Evolutionary conservation across 2,329 filamentous ascomycete genomes (phyloP).

Genomic region (Magnaporthales sp.): DNA sequence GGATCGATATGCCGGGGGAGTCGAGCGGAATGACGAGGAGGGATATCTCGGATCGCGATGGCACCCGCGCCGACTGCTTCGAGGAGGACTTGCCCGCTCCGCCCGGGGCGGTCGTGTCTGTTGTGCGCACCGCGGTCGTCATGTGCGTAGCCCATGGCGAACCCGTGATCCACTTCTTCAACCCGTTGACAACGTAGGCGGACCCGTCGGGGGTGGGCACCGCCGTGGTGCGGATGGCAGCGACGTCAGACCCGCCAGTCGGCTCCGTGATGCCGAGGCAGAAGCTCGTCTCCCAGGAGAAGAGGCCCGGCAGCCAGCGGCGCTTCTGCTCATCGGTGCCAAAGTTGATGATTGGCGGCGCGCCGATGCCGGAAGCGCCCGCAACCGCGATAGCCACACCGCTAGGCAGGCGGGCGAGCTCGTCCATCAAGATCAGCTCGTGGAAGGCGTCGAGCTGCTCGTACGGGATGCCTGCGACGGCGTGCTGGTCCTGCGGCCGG

Average conservation of each 20-base stretch:
- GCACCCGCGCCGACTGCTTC: too few relatives aligned
- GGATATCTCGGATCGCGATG: constrained; percentile 43
- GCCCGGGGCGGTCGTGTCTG: constrained; percentile 47
- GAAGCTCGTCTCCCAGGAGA: constrained; percentile 55
- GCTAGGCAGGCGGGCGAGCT: constrained; percentile 47
- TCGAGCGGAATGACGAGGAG: constrained; percentile 62
- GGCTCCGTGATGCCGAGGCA: constrained; percentile 79
- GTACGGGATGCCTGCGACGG: constrained; percentile 49
- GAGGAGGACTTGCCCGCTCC: not conserved
- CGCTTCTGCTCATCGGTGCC: constrained; percentile 54
- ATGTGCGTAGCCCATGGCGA: constrained; percentile 62
- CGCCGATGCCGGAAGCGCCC: constrained; percentile 56
- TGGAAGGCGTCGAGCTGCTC: constrained; percentile 70
- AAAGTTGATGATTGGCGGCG: constrained; percentile 64
- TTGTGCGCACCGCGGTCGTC: constrained; percentile 66
- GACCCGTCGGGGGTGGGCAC: constrained; percentile 52
- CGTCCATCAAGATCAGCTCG: constrained; percentile 60
- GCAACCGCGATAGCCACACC: constrained; percentile 38
- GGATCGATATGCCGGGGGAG: constrained; percentile 58
- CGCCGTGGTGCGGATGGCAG: constrained; percentile 62
- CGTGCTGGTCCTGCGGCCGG: constrained; percentile 59
- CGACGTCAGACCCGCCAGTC: constrained; percentile 64
- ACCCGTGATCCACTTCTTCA: constrained; percentile 75
- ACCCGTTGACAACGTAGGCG: constrained; percentile 63
- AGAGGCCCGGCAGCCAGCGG: constrained; percentile 57